Evolutionary conservation across 768 basidiomycete genomes (phyloP).

Genomic region (Termitomyces sp.): DNA sequence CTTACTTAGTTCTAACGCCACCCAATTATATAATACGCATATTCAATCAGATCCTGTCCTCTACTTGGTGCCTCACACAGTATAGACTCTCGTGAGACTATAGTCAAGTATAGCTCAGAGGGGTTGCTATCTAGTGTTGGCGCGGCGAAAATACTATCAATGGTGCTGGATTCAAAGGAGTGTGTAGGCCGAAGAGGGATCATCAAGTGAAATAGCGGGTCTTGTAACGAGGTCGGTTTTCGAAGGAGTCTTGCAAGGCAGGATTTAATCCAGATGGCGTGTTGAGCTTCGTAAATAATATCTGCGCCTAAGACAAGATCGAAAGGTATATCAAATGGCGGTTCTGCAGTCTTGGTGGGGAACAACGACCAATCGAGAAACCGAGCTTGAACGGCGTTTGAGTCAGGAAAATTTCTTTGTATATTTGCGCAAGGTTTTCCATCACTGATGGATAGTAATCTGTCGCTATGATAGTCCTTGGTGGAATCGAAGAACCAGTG

Average conservation of each 20-base stretch:
- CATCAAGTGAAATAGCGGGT: constrained; percentile 61
- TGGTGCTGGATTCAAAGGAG: constrained; percentile 47
- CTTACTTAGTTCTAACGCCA: constrained; percentile 39
- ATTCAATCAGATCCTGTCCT: constrained; percentile 53
- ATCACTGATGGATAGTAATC: constrained; percentile 79
- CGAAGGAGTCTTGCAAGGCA: constrained; percentile 53
- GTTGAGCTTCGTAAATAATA: constrained; percentile 71
- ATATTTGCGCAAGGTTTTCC: constrained; percentile 66
- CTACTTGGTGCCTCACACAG: constrained; percentile 43
- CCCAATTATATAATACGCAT: constrained; percentile 68
- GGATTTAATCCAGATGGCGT: constrained; percentile 65
- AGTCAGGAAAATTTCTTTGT: constrained; percentile 42
- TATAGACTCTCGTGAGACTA: constrained; percentile 52
- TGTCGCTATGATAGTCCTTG: constrained; percentile 50
- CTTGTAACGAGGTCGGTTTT: constrained; percentile 16
- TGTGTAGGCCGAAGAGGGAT: constrained; percentile 74
- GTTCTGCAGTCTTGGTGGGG: constrained; percentile 2
- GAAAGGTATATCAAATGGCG: constrained; percentile 40
- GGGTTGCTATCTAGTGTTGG: constrained; percentile 3
- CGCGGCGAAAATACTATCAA: constrained; percentile 52
- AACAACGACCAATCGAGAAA: constrained; percentile 63
- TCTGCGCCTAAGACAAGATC: constrained; percentile 81
- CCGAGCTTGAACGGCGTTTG: constrained; percentile 13
- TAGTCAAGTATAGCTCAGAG: constrained; percentile 32
- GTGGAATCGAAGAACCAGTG: background rate